Evolutionary conservation across 148 eudicot genomes (phyloP), one percentile per base, ranked within the genome.

Genomic region (Rhododendron ovatum): DNA sequence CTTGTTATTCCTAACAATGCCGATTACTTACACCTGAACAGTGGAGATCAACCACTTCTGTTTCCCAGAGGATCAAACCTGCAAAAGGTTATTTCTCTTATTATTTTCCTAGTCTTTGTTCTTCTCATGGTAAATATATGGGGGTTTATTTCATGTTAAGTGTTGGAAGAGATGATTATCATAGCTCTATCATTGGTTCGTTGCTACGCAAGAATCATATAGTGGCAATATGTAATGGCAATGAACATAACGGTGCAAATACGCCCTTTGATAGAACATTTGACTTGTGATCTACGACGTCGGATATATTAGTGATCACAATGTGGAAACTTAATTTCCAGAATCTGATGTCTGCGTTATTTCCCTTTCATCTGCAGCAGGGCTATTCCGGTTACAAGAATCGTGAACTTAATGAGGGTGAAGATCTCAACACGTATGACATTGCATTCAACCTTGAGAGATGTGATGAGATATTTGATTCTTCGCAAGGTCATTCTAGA

Each of bases 351-450:
- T 78, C 37, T 74, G 47, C 59, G 24, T 59, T 80, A 28, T 33
- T 79, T 76, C 73, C 13, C 37, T 63, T 79, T 51, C 17, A 12
- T 35, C 78, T 82, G 10, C 51, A 30, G 80, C 84, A 86, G 88
- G 86, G 51, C 53, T 48, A 43, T 48, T 43, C 84, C 0, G 78
- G 37, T 48, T 83, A 80, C 53, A 89, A 89, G 90, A 86, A 83
- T 69, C 65, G 67, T 43, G 88, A 84, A 71, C 81, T 91, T 57
- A 73, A 88, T 35, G 86, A 87, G n/a, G 83, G 83, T 28, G 90
- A 91, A 59, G 91, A 79, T 39, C 78, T 90, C 20, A 87, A 90
- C 80, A 37, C 92, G 82, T 89, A 90, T 69, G 91, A 89, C 28
- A 85, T 89, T 75, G 85, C 86, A 2, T 65, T 92, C 80, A 88